A percentile compares a stretch with the other conserved stretches of the same genome.
phyloP scores from a whole-genome alignment of 768 basidiomycete genomes.

The Dentipellis sp. region DNA sequence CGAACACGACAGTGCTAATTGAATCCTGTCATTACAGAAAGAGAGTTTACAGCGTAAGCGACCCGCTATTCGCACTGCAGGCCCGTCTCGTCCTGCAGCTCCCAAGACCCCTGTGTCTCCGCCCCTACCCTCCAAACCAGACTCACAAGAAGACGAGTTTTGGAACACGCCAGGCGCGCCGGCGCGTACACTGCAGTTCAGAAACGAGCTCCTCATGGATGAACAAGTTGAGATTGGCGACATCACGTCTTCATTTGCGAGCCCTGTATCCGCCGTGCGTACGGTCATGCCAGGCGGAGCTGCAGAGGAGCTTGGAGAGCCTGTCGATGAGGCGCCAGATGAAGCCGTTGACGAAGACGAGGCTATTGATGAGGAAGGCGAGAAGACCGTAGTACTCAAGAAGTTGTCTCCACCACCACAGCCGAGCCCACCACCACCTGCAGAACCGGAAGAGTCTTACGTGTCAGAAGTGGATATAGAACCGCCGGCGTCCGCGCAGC shows the following conservation, averaged over 20 bases:
- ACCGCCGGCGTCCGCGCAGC: background rate
- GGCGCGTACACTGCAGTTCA: conserved; percentile 53
- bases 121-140: conserved; percentile 13
- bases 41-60: conserved; percentile 17
- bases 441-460: background rate
- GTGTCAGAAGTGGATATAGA: conserved; percentile 1
- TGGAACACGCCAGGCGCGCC: conserved; percentile 52
- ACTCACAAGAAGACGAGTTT: conserved; percentile 45
- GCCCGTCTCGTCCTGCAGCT: background rate
- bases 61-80: conserved; percentile 5
- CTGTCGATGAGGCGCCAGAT: conserved; percentile 1
- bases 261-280: conserved; percentile 25
- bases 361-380: conserved; percentile 19
- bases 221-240: conserved; percentile 49
- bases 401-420: conserved; percentile 20
- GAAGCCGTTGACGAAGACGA: conserved; percentile 3
- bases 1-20: background rate
- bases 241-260: conserved; percentile 31
- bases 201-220: conserved; percentile 50
- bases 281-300: background rate
- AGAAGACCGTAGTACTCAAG: conserved; percentile 22
- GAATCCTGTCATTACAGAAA: conserved; percentile 16
- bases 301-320: background rate
- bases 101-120: conserved; percentile 16
- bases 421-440: conserved; percentile 6